These are phyloP conservation scores for Biscutella auriculata DNA, from an alignment of 441 rosid genomes.

Conservation along the genomic window DNA sequence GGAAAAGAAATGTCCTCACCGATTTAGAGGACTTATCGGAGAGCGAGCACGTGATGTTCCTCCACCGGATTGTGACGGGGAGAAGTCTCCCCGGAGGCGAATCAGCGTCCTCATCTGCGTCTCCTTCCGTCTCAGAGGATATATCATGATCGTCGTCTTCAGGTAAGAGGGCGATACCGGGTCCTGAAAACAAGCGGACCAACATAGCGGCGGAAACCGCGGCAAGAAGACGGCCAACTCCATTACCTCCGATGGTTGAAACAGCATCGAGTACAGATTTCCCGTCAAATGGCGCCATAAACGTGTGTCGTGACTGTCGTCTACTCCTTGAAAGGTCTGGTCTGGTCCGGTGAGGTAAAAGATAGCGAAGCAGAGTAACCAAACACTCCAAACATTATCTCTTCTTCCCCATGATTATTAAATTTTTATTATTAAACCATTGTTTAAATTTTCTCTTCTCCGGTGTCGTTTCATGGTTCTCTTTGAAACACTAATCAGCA, in stretches of 20 bases:
- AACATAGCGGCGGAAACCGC: slow-evolving; percentile 60
- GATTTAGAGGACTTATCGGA: slow-evolving; percentile 62
- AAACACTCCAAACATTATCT: slow-evolving; percentile 16
- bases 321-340: slow-evolving; percentile 21
- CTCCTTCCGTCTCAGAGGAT: slow-evolving; percentile 15
- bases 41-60: slow-evolving; percentile 70
- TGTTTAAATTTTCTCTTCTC: not conserved
- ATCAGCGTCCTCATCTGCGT: slow-evolving; percentile 16
- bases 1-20: slow-evolving; percentile 28
- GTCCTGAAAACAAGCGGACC: slow-evolving; percentile 19
- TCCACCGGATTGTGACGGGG: slow-evolving; percentile 75
- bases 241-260: slow-evolving; percentile 54
- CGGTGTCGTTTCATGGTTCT: not conserved
- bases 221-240: slow-evolving; percentile 50
- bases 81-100: slow-evolving; percentile 41
- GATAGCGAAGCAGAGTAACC: slow-evolving; percentile 1
- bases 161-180: slow-evolving; percentile 59
- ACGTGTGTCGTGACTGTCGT: slow-evolving; percentile 5
- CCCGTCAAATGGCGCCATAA: slow-evolving; percentile 61
- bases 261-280: slow-evolving; percentile 45
- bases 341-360: slow-evolving; percentile 18
- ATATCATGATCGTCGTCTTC: slow-evolving; percentile 32
- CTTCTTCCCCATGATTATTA: no score
- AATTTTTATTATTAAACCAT: slow-evolving; percentile 11
- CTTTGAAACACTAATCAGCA: not conserved